A percentile compares a stretch with the other conserved stretches of the same genome.
Conservation (phyloP, 306 rosid species). For the Crataegus laevigata region DNA sequence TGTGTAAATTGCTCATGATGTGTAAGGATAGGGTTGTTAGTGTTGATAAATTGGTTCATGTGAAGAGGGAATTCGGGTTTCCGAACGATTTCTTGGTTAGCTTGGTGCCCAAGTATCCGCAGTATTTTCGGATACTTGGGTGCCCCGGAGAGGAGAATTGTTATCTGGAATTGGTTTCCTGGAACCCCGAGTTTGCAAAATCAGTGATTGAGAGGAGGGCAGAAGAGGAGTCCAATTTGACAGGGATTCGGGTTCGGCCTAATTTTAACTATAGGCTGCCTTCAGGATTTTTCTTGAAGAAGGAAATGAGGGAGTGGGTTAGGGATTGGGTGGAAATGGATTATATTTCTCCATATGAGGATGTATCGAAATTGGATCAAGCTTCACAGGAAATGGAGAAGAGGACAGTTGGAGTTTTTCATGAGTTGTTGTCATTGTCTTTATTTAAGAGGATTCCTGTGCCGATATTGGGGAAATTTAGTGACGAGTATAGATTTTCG, state of each 20-base stretch:
- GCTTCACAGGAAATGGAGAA: slow-evolving; percentile 66
- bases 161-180: slow-evolving; percentile 58
- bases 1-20: slow-evolving; percentile 80
- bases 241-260: slow-evolving; percentile 70
- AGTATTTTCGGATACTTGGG: slow-evolving; percentile 65
- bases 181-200: slow-evolving; percentile 67
- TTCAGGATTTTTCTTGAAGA: slow-evolving; percentile 55
- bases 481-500: slow-evolving; percentile 72
- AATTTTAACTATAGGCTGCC: slow-evolving; percentile 66
- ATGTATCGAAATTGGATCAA: slow-evolving; percentile 55
- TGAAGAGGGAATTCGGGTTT: slow-evolving; percentile 84
- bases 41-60: slow-evolving; percentile 71
- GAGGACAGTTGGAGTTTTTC: slow-evolving; percentile 45
- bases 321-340: slow-evolving; percentile 93
- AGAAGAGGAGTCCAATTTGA: slow-evolving; percentile 49
- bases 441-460: slow-evolving; percentile 68
- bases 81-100: slow-evolving; percentile 73
- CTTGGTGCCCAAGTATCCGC: slow-evolving; percentile 67
- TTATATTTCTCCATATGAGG: slow-evolving; percentile 64
- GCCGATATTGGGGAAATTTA: slow-evolving; percentile 69
- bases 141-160: slow-evolving; percentile 59
- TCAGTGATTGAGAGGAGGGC: slow-evolving; percentile 73
- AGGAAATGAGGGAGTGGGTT: slow-evolving; percentile 87
- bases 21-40: slow-evolving; percentile 56
- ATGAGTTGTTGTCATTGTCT: slow-evolving; percentile 61